Evolutionary conservation across 2,329 filamentous ascomycete genomes (phyloP).

Genomic region (Penicillium sp.): DNA sequence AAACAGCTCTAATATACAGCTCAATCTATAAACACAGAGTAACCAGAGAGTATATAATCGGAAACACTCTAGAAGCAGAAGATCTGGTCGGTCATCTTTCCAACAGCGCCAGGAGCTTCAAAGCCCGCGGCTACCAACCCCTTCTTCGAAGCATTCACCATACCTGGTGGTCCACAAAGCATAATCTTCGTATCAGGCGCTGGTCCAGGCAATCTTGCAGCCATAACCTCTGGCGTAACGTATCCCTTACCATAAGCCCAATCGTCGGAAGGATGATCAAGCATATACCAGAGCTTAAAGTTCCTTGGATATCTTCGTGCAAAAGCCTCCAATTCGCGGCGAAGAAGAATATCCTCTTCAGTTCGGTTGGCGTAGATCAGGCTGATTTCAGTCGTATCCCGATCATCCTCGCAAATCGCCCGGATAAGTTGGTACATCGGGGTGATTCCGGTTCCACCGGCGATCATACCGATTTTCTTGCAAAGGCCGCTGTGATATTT

Average conservation of each 20-base stretch:
- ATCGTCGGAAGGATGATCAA: conserved; percentile 38
- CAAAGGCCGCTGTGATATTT: conserved; percentile 25
- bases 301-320: conserved; percentile 38
- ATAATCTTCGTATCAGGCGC: conserved; percentile 10
- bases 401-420: conserved; percentile 51
- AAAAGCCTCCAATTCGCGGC: conserved; percentile 44
- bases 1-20: not conserved
- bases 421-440: conserved; percentile 56
- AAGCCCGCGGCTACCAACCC: conserved; percentile 8
- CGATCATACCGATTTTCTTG: conserved; percentile 32
- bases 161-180: conserved; percentile 12
- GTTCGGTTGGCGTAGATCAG: conserved; percentile 45
- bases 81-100: conserved; percentile 10
- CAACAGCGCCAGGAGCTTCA: conserved; percentile 6
- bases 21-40: not conserved
- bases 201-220: conserved; percentile 1
- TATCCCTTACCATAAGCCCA: conserved; percentile 44
- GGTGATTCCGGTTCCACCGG: conserved; percentile 35
- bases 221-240: conserved; percentile 22
- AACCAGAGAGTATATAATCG: not conserved
- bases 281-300: conserved; percentile 41
- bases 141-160: conserved; percentile 13
- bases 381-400: conserved; percentile 49
- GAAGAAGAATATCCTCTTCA: conserved; percentile 42
- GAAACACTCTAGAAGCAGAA: conserved; percentile 8